phyloP scores from a whole-genome alignment of 2,329 filamentous ascomycete species.

The Xylaria sp. region DNA sequence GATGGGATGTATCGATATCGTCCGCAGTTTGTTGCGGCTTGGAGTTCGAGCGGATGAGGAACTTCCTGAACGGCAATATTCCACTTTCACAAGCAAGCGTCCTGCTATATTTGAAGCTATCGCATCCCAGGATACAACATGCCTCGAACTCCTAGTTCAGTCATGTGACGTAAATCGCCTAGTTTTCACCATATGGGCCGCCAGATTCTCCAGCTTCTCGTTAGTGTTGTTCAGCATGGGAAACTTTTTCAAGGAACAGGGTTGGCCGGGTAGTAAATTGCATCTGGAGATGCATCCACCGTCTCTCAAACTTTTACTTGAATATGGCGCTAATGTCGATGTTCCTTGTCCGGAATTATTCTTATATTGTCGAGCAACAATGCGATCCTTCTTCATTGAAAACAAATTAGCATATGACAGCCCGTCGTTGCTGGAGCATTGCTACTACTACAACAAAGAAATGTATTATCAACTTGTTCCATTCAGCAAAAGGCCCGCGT shows the following conservation, averaged over 20 bases:
- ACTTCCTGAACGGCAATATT: neutral
- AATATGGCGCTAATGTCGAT: neutral
- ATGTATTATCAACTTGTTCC: neutral
- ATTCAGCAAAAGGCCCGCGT: neutral
- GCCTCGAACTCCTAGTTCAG: neutral
- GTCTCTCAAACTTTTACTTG: neutral
- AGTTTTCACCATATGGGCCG: neutral
- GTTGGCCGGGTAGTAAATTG: neutral
- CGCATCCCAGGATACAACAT: neutral
- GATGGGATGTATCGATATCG: neutral
- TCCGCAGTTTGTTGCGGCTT: neutral
- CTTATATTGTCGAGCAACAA: accelerated
- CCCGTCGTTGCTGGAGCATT: neutral
- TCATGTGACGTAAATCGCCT: neutral
- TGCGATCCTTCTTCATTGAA: neutral
- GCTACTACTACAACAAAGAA: neutral
- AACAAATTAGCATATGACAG: neutral
- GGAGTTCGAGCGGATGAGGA: slow-evolving; percentile 3
- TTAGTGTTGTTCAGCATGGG: neutral
- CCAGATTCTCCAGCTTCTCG: neutral
- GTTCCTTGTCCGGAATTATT: neutral
- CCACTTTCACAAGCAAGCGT: too few relatives aligned
- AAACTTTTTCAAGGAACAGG: neutral
- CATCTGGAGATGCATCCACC: neutral
- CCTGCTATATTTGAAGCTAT: slow-evolving; percentile 2